Evolutionary conservation across 1,139 yeast species (phyloP).

Genomic region (Taphrina sp.): DNA sequence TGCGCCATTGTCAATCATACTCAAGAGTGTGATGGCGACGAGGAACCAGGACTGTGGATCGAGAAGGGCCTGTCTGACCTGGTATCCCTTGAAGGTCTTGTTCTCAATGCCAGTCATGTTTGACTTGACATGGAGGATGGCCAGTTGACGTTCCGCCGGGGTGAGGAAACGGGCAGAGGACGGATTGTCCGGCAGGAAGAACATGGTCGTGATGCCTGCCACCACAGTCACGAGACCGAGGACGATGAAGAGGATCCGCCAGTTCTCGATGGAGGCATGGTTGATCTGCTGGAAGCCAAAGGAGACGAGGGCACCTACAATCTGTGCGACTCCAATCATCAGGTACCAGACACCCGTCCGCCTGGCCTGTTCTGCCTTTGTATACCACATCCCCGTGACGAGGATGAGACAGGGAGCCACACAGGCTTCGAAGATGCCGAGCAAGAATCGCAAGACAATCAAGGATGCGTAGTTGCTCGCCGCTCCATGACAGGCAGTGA

Average conservation of each 20-base stretch:
- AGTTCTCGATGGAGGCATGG: constrained; percentile 46
- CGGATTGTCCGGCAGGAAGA: constrained; percentile 52
- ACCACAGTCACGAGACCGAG: constrained; percentile 52
- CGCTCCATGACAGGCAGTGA: constrained; percentile 52
- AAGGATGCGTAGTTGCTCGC: constrained; percentile 50
- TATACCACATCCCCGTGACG: constrained; percentile 58
- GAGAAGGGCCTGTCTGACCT: constrained; percentile 40
- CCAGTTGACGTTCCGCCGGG: constrained; percentile 53
- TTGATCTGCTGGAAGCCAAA: constrained; percentile 45
- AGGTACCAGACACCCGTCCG: constrained; percentile 51
- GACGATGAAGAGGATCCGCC: constrained; percentile 53
- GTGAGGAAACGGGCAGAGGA: constrained; percentile 45
- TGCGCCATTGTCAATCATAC: constrained; percentile 54
- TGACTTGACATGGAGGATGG: constrained; percentile 53
- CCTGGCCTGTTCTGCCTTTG: constrained; percentile 54
- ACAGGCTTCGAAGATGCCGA: constrained; percentile 59
- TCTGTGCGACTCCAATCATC: constrained; percentile 50
- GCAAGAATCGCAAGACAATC: constrained; percentile 47
- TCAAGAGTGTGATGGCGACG: constrained; percentile 46
- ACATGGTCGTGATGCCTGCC: constrained; percentile 49
- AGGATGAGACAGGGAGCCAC: constrained; percentile 56
- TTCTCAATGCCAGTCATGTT: constrained; percentile 48
- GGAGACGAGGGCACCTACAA: constrained; percentile 41
- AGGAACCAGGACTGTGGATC: constrained; percentile 52
- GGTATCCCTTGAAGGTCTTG: constrained; percentile 9